Base-by-base conservation (phyloP, 805 yeast genomes). In the Ogataea haglerorum region DNA sequence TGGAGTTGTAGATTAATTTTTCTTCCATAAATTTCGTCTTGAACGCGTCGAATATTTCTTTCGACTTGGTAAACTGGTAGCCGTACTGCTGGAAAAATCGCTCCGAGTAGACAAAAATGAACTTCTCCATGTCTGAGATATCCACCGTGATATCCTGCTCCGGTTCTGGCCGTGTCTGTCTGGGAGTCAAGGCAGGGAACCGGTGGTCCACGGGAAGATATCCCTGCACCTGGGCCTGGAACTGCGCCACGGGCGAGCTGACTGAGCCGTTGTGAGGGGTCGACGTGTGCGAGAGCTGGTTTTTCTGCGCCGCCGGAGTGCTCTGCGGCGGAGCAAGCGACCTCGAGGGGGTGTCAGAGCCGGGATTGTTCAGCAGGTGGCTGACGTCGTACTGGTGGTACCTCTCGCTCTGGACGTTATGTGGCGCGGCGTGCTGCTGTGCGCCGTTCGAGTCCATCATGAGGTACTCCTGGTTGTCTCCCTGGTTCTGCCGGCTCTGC, bases 11-110 rank as follows among this genome's bases (percentile, higher is more conserved):
- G 8, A 38, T 31, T 9, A 58, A 46, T 33, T 60, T 61, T 36
- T 63, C 67, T 29, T 60, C 59, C 58, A 62, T 55, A 41, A 63
- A 63, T 32, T 53, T 53, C 15, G 49, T 43, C 37, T 60, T 61
- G 45, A 62, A 59, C 15, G 43, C 38, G 22, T 63, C 58, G 34
- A 63, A 61, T 2, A 60, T 24, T 23, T 50, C 54, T 22, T 47
- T 54, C 1, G 65, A 56, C 44, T 57, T 50, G n/a, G 45, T 40
- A 35, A 62, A 62, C 6, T 48, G 51, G 17, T 29, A 40, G 25
- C 48, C 47, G 41, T 53, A 53, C 21, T 58, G 57, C 29, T 45
- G 51, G 38, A 63, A 62, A 42, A 63, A 63, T 18, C 54, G 43
- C 29, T 60, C 64, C 6, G 62, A 56, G 45, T 58, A 60, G 10